Evolutionary conservation across 2,329 filamentous ascomycete species (phyloP).

Genomic region (Xylaria sp.): DNA sequence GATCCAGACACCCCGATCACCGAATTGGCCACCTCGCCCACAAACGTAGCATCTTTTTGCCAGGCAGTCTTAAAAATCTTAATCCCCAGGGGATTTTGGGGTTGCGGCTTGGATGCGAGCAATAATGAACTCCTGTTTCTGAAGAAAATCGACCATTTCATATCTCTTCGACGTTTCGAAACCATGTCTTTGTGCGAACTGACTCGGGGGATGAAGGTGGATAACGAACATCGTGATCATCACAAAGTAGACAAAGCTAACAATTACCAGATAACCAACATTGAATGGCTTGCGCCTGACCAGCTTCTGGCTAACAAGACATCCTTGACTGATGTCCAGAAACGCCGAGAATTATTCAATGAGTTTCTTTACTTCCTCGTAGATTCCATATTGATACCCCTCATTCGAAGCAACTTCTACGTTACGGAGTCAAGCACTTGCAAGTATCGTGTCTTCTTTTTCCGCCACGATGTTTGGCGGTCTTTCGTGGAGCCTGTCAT

Average conservation of each 20-base stretch:
- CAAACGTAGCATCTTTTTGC: constrained; percentile 84
- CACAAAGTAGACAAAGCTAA: constrained; percentile 22
- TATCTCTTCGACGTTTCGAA: constrained; percentile 81
- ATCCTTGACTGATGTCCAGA: constrained; percentile 73
- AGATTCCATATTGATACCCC: constrained; percentile 86
- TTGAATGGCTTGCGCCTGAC: constrained; percentile 75
- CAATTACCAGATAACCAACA: constrained; percentile 61
- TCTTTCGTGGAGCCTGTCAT: constrained; percentile 76
- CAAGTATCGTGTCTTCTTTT: constrained; percentile 86
- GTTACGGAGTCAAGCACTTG: constrained; percentile 88
- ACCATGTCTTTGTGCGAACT: constrained; percentile 79
- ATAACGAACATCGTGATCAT: constrained; percentile 1
- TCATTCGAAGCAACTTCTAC: constrained; percentile 88
- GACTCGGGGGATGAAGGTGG: constrained; percentile 75
- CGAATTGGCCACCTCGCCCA: constrained; percentile 68
- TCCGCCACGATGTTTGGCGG: constrained; percentile 92
- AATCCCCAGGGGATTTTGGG: constrained; percentile 79
- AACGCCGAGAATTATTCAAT: constrained; percentile 77
- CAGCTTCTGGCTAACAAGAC: constrained; percentile 57
- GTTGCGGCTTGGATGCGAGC: constrained; percentile 55
- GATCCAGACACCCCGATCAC: constrained; percentile 61
- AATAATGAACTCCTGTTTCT: constrained; percentile 69
- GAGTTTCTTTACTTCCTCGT: constrained; percentile 94
- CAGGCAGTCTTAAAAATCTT: constrained; percentile 74
- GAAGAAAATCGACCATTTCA: constrained; percentile 75